Percentiles rank a stretch among this genome's conserved stretches.
Evolutionary conservation across 2,329 filamentous ascomycete genomes (phyloP).

Genomic region (Penicillium verrucosum): DNA sequence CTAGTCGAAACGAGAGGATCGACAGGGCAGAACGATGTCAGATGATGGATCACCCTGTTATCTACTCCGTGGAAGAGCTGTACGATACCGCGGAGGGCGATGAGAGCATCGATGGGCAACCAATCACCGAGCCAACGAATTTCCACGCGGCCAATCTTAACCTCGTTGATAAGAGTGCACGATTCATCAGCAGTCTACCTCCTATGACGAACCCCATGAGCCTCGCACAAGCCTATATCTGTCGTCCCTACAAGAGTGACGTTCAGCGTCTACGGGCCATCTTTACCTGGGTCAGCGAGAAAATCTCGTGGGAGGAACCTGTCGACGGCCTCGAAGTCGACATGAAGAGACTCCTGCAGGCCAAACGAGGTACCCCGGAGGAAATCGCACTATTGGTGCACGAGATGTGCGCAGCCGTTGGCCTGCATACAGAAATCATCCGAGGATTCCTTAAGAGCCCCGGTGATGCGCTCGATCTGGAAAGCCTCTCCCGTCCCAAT

Average conservation of each 20-base stretch:
- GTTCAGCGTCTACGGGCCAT: slow-evolving; percentile 90
- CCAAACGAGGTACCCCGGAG: slow-evolving; percentile 77
- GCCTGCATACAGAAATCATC: slow-evolving; percentile 81
- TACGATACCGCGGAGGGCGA: slow-evolving; percentile 83
- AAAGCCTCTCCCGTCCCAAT: slow-evolving; percentile 79
- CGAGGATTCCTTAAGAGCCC: slow-evolving; percentile 87
- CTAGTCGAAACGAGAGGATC: slow-evolving; percentile 80
- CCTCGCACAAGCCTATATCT: slow-evolving; percentile 86
- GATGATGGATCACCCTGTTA: slow-evolving; percentile 86
- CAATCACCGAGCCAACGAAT: slow-evolving; percentile 77
- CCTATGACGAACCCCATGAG: slow-evolving; percentile 76
- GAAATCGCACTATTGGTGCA: slow-evolving; percentile 84
- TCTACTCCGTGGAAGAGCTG: slow-evolving; percentile 86
- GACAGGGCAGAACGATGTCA: slow-evolving; percentile 87
- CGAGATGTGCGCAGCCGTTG: slow-evolving; percentile 91
- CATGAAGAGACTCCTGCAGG: slow-evolving; percentile 76
- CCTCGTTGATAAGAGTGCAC: slow-evolving; percentile 91
- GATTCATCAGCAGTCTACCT: slow-evolving; percentile 81
- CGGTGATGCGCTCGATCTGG: slow-evolving; percentile 76
- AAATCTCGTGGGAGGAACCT: slow-evolving; percentile 92
- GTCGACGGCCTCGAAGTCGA: slow-evolving; percentile 77
- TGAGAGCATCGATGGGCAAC: slow-evolving; percentile 78
- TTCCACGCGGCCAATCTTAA: slow-evolving; percentile 75
- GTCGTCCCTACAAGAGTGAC: slow-evolving; percentile 88
- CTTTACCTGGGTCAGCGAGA: slow-evolving; percentile 96